Base-by-base conservation (phyloP, 2,329 filamentous ascomycete species). In the Rhinocladiella mackenziei region DNA sequence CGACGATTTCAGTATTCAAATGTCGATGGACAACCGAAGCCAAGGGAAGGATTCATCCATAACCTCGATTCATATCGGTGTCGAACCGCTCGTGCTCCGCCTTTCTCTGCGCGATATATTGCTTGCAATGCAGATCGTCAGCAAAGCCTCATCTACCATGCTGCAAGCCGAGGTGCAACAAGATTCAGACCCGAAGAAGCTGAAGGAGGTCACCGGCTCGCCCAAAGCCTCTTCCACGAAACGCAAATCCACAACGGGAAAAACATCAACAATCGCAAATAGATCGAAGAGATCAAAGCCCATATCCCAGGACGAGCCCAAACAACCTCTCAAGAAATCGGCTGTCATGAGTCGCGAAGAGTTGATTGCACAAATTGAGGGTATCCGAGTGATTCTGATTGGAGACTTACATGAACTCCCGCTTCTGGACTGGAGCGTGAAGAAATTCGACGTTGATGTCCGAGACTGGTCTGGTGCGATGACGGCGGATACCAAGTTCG, bases 361-460 rank as follows among this genome's bases (percentile, higher is more conserved):
- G 59, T 74, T 98, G 58, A 85, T 82, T n/a, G 81, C 91, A 17
- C 82, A 81, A 3, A 75, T 98, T 39, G 87, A 94, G 52, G 94
- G 94, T 10, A 77, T 98, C 51, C 83, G 94, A 49, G 80, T 98
- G 2, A 87, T 98, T 10, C 74, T 99, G 11, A 96, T 99, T 58
- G 94, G 94, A 6, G 92, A 98, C 59, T 70, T 94, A 2, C 94
- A 99, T 60, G 94, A 98, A 67, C 73, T 99, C 56, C 94, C 92
- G 2, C 86, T 98, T 48, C 73, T 99, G 3, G 94, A 99, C 62
- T 80, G 94, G 66, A 94, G 87, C 54, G 81, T 98, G 58, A 95
- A 95, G 67, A 82, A 83, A 41, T 97, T 97, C 60, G 85, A 80
- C 4, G 77, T 91, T 2, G 81, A 84, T 33, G 86, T 94, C 3